Conservation (phyloP, 805 yeast species). For the Sugiyamaella valdiviana region DNA sequence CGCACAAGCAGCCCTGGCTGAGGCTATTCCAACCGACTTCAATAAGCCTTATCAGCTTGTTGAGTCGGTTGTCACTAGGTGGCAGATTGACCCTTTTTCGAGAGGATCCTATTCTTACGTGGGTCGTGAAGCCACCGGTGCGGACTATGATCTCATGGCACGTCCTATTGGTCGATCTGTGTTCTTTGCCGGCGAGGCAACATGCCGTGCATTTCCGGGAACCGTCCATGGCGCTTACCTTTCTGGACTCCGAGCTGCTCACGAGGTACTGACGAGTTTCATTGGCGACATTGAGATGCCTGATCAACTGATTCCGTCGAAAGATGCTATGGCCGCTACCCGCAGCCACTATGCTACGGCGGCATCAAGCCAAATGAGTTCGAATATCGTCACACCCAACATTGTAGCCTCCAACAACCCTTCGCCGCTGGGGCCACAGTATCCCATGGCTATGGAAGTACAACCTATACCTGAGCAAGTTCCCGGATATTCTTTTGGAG, state of each 20-base stretch:
- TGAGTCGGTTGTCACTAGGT: conserved; percentile 48
- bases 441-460: background rate
- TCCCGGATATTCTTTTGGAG: background rate
- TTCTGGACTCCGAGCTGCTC: conserved; percentile 38
- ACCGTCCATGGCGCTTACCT: conserved; percentile 41
- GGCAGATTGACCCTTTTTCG: conserved; percentile 77
- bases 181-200: conserved; percentile 41
- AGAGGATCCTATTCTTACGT: conserved; percentile 66
- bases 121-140: conserved; percentile 38
- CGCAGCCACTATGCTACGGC: conserved; percentile 10
- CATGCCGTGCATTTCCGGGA: conserved; percentile 37
- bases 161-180: conserved; percentile 33
- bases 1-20: conserved; percentile 28
- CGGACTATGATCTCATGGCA: conserved; percentile 37
- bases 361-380: conserved; percentile 10
- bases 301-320: conserved; percentile 28
- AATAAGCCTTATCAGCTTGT: conserved; percentile 24
- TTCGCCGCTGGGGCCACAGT: conserved; percentile 6
- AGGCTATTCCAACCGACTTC: conserved; percentile 21
- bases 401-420: conserved; percentile 3
- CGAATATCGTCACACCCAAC: conserved; percentile 12
- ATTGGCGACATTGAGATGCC: conserved; percentile 38
- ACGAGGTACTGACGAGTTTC: conserved; percentile 35
- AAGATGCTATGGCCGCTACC: conserved; percentile 2
- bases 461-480: background rate